Evolutionary conservation across 495 filamentous ascomycete genomes (phyloP), one percentile per base, ranked within the genome.

Genomic region (Astrothelium subdiscretum): DNA sequence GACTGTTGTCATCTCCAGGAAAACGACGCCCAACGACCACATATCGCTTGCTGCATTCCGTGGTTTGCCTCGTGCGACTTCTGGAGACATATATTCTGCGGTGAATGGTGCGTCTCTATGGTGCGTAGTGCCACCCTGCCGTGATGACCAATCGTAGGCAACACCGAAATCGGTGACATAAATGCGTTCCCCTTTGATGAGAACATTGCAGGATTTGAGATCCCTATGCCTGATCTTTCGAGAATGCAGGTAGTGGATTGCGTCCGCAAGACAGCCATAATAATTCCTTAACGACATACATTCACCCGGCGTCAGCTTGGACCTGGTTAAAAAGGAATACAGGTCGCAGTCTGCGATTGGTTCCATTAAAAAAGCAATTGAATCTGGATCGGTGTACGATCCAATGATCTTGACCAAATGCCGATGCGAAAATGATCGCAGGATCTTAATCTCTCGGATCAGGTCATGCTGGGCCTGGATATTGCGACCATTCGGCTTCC

Each of bases 11-110:
- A 63, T 35, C 27, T 63, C 61, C 18, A 63, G 54, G 32, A 63
- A 63, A 4, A 63, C 61, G 18, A 59, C 48, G 6, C 61, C 61
- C 2, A 63, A 27, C 3, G 61, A 63, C 61, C 61, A 63, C 20
- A 63, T 58, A 60, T 63, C 61, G 24, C 24, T 32, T 8, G 44
- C 5, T 40, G 20, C 2, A 26, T 63, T 63, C 52, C 52, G 10
- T 18, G 31, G 31, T 26, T 3, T 38, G 10, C 40, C n/a, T 29
- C 27, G 4, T 27, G 32, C 54, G 22, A 63, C 51, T 24, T 63
- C 61, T 31, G 61, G 61, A 40, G 61, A 27, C n/a, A 13, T 24
- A 42, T 63, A 63, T 13, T 48, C 42, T 3, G 6, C n/a, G 6
- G 42, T 11, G n/a, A 48, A 13, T 48, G 58, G 58, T 6, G 44